Base-by-base conservation (phyloP, 352 stramenopile species). In the Phytophthora hibernalis region DNA sequence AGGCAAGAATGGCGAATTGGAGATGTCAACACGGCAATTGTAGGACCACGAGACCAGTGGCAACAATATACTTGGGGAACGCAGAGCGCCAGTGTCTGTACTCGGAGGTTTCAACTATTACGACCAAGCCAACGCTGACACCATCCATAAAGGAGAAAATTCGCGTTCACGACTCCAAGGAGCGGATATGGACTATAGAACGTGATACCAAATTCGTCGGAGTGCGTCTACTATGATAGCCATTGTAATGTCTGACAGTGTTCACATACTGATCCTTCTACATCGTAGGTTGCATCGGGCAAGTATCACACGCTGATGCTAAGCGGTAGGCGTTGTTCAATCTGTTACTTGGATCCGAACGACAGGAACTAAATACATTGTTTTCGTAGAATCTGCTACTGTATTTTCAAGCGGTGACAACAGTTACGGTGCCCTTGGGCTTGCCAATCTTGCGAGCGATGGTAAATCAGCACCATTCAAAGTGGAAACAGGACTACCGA, bases 1-100 rank as follows among this genome's bases (percentile, higher is more conserved):
- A 90, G 87, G 53, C 82, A 95, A 35, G 84, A 93, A 50, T 93
- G 86, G 84, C 74, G 86, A 51, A 82, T 94, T 37, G 82, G 83
- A 43, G 81, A 93, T 60, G 62, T 91, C 26, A 92, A 95, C 57
- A 37, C 73, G 20, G 60, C 65, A 21, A 79, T 95, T 48, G 78
- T 89, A 12, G 86, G 84, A 6, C 84, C 84, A 20, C 69, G 84
- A 55, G 83, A 93, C 47, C 71, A 86, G 31, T 91, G 84, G 81
- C 65, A 70, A 22, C 80, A 91, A 52, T 89, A 83, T 47, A 69
- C 70, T 1, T 93, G 86, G 84, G 83, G 2, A 83, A 85, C 64
- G 49, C 76, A 12, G 82, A 92, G 51, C 79, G 83, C 1, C 61
- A 65, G 8, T 73, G 74, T n/a, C 50, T 94, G 3, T 78, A 74